These are phyloP conservation scores for Microdochium nivale DNA, from an alignment of 2,329 filamentous ascomycete genomes.

Conservation along the genomic window DNA sequence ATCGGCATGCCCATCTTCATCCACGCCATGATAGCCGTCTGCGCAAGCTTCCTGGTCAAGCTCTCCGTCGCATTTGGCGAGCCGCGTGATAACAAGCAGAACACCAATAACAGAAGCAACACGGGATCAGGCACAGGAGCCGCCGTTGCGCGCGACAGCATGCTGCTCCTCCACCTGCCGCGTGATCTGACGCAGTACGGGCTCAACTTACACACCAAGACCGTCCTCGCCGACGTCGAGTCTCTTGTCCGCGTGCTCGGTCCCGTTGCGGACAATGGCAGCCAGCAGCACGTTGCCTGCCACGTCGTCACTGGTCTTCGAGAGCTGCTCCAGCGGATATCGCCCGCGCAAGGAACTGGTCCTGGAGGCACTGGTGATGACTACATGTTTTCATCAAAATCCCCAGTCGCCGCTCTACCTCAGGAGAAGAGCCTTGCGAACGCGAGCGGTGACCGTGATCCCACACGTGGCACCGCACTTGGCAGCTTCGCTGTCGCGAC, in stretches of 20 bases:
- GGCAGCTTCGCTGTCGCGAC: too few relatives aligned
- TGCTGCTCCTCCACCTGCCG: slow-evolving; percentile 3
- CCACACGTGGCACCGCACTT: too few relatives aligned
- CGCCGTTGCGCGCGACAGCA: background rate
- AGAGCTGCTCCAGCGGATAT: slow-evolving; percentile 9
- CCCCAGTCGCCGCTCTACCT: background rate
- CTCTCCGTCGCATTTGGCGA: slow-evolving; percentile 9
- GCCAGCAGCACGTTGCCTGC: slow-evolving; percentile 7
- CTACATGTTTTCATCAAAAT: slow-evolving; percentile 3
- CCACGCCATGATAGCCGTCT: slow-evolving; percentile 10
- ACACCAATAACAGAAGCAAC: background rate
- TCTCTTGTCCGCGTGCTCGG: slow-evolving; percentile 4
- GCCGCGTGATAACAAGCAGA: background rate
- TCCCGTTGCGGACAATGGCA: slow-evolving; percentile 6
- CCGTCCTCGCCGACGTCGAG: slow-evolving; percentile 4
- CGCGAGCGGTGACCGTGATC: too few relatives aligned
- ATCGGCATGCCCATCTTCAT: slow-evolving; percentile 9
- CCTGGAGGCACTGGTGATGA: background rate
- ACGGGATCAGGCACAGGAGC: background rate
- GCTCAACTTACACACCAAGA: slow-evolving; percentile 7
- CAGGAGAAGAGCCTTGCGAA: background rate
- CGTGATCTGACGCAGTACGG: slow-evolving; percentile 7
- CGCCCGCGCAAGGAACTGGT: background rate
- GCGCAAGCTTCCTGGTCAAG: slow-evolving; percentile 8
- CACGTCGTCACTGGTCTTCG: slow-evolving; percentile 9